Conservation (phyloP, 257 asterid genomes). For the Nyctanthes arbortristis region DNA sequence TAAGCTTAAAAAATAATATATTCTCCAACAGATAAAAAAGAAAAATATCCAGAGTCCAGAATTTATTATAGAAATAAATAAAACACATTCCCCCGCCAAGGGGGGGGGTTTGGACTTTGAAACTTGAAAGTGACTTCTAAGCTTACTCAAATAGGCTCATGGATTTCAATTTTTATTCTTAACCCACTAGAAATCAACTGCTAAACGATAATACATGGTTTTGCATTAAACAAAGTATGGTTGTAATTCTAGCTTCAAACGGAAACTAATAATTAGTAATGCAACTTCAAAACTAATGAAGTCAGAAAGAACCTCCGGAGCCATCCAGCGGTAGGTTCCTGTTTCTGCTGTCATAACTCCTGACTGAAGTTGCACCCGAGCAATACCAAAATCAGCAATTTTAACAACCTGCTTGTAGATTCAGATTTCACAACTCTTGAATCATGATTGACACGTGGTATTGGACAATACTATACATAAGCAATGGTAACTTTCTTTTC, state of each 20-base stretch:
- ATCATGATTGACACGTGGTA: not conserved
- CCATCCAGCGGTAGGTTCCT: conserved; percentile 98
- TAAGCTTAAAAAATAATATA: no score
- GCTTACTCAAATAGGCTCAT: not conserved
- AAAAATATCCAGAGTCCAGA: no score
- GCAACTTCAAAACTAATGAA: not conserved
- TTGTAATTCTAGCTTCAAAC: conserved; percentile 2
- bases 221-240: not conserved
- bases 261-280: not conserved
- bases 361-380: conserved; percentile 72
- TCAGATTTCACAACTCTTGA: not conserved
- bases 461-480: not conserved
- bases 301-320: conserved; percentile 72
- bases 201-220: not conserved
- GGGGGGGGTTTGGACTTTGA: no score
- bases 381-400: conserved; percentile 89
- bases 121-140: not conserved
- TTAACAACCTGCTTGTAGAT: conserved; percentile 73
- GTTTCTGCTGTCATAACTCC: conserved; percentile 98
- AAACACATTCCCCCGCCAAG: no score
- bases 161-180: not conserved
- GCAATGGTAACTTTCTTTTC: not conserved
- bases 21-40: no score
- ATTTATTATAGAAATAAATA: no score
- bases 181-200: not conserved